Evolutionary conservation across 2,329 filamentous ascomycete species (phyloP).

Genomic region (Xylariaceae sp.): DNA sequence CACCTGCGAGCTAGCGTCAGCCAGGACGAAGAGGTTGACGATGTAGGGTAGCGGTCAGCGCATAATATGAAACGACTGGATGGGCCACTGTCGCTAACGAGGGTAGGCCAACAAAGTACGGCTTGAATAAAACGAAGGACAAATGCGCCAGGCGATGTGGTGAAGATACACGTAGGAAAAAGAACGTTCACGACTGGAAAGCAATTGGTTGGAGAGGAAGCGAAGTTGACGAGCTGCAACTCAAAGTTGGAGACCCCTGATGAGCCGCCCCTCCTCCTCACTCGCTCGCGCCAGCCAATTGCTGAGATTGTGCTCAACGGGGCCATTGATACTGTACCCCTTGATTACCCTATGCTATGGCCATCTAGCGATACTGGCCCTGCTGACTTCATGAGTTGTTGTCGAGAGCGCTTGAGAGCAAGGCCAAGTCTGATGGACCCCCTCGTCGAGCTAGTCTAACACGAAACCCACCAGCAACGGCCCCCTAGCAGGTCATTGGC

Average conservation of each 20-base stretch:
- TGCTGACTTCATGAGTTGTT: neutral
- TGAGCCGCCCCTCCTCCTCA: neutral
- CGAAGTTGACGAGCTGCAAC: slow-evolving; percentile 23
- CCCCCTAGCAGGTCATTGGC: slow-evolving; percentile 17
- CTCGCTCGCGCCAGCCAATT: slow-evolving; percentile 8
- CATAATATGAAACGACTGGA: slow-evolving; percentile 22
- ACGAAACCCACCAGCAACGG: slow-evolving; percentile 20
- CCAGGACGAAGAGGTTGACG: slow-evolving; percentile 33
- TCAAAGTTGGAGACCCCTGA: slow-evolving; percentile 11
- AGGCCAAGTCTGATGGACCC: slow-evolving; percentile 7
- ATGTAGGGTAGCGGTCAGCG: slow-evolving; percentile 24
- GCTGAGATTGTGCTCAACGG: neutral
- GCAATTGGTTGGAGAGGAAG: slow-evolving; percentile 32
- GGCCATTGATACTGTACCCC: neutral
- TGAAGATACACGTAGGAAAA: neutral
- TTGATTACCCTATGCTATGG: slow-evolving; percentile 9
- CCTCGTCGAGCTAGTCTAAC: neutral
- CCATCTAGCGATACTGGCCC: neutral
- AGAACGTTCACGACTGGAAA: neutral
- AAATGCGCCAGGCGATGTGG: slow-evolving; percentile 23
- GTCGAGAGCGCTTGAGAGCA: slow-evolving; percentile 2
- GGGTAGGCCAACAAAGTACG: neutral
- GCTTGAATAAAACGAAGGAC: slow-evolving; percentile 25
- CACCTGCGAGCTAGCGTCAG: slow-evolving; percentile 18
- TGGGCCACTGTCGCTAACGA: neutral